Base-by-base conservation (phyloP, 192 early-diverging fungal genomes). In the Neocallimastix lanati region DNA sequence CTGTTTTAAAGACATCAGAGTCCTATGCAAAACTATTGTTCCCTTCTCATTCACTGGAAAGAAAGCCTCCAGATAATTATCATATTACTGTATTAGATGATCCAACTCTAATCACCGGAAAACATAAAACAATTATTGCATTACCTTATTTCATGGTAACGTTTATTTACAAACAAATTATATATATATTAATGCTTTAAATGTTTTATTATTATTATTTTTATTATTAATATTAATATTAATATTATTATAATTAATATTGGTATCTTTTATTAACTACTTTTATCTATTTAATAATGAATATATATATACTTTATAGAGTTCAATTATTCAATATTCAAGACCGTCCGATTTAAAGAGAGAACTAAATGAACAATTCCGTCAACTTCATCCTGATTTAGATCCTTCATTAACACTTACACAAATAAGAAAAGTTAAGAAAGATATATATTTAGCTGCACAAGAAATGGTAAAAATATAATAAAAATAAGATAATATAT, bases 291-390 rank as follows among this genome's bases (percentile, higher is more conserved):
- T n/a, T n/a, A n/a, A n/a, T n/a, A n/a, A n/a, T n/a, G n/a, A n/a
- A n/a, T n/a, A n/a, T n/a, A n/a, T 85, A 83, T 67, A n/a, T 0
- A 6, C 78, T 77, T 28, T n/a, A 28, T 15, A 93, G 91, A 90
- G 92, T 12, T 94, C 96, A 12, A 90, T 96, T 16, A 91, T 96
- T 77, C 91, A 94, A 79, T 92, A 94, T 81, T 89, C 88, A 40
- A 89, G 90, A 78, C 91, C 93, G 1, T 87, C 91, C 16, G 96
- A 99, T 77, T 86, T 94, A 78, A 95, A 94, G 37, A 88, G 92
- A 77, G 96, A 99, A 84, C 83, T 95, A 21, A 94, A 96, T 80
- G 95, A 94, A 80, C 91, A 92, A 77, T 95, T 95, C 79, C 88
- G 92, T 27, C 87, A 90, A 36, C 86, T 86, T 13, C 96, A 98